These are phyloP conservation scores for Eimeria praecox DNA, from an alignment of 169 alveolate genomes.

Conservation along the genomic window DNA sequence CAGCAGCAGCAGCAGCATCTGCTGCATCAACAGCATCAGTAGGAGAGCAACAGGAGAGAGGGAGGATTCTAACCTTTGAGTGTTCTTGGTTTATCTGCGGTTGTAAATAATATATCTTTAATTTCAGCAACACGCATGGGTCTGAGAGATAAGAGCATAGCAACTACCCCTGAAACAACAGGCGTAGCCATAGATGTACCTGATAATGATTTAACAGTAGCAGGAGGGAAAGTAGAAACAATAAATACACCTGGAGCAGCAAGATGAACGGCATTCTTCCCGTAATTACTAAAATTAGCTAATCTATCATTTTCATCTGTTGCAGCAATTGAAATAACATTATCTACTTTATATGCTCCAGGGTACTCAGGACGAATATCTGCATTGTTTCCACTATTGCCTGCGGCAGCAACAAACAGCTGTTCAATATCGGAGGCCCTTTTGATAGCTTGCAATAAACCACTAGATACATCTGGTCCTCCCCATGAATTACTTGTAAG, in stretches of 20 bases:
- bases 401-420: slow-evolving; percentile 87
- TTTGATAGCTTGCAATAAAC: slow-evolving; percentile 83
- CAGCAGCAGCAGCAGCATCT: slow-evolving; percentile 46
- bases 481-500: slow-evolving; percentile 87
- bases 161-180: slow-evolving; percentile 84
- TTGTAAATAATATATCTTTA: background rate
- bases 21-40: slow-evolving; percentile 39
- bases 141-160: slow-evolving; percentile 55
- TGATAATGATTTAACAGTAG: slow-evolving; percentile 73
- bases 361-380: slow-evolving; percentile 85
- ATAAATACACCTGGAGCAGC: slow-evolving; percentile 82
- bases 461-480: slow-evolving; percentile 84
- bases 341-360: slow-evolving; percentile 82
- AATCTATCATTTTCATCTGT: slow-evolving; percentile 60
- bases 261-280: slow-evolving; percentile 46
- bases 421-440: slow-evolving; percentile 85
- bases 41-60: background rate
- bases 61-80: background rate
- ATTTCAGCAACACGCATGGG: background rate
- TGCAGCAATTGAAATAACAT: slow-evolving; percentile 85
- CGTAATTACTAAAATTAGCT: slow-evolving; percentile 66
- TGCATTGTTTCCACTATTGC: slow-evolving; percentile 85
- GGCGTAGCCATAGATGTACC: slow-evolving; percentile 88
- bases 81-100: slow-evolving; percentile 7
- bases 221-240: slow-evolving; percentile 83